Evolutionary conservation across 306 rosid species (phyloP), one percentile per base, ranked within the genome.

Genomic region (Ochetophila trinervis): DNA sequence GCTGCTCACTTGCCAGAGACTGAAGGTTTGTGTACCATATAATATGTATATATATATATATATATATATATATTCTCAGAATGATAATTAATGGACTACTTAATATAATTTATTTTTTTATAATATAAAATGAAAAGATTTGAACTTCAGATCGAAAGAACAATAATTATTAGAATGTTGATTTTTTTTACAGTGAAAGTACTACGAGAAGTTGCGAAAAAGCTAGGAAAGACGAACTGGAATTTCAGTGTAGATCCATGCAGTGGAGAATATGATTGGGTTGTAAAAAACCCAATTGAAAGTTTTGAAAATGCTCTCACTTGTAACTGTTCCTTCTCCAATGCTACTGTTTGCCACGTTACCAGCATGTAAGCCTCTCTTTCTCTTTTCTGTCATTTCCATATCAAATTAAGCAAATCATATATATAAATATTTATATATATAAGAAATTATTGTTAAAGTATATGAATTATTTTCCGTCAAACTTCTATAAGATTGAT

Each of bases 191-290:
- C 35, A 88, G 87, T 83, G 47, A 27, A 54, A 47, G 90, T 76
- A 49, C 35, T 88, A 74, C 15, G 23, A 37, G 84, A 68, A 2
- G 70, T 86, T 72, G 89, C 68, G 1, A 62, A 49, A 45, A 76
- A 63, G 22, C 62, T 88, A n/a, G 86, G 96, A 40, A 86, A 79
- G 65, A 57, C 50, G 50, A 14, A 60, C 35, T 88, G 91, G 89
- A 45, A 83, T 53, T 83, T 74, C 76, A 51, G 16, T 0, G 66
- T 67, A 1, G 83, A 88, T 86, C 86, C 89, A 10, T 88, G 96
- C 63, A 71, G 80, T 71, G 37, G 63, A n/a, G 0, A 52, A 35
- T 5, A 19, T 15, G 84, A 80, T 2, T 86, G 96, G 96, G 15
- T 27, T 14, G 42, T 71, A 12, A 7, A 30, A 5, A 34, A 23